Conservation (phyloP, 371 early-diverging fungal species). For the Syncephalastrum monosporum region DNA sequence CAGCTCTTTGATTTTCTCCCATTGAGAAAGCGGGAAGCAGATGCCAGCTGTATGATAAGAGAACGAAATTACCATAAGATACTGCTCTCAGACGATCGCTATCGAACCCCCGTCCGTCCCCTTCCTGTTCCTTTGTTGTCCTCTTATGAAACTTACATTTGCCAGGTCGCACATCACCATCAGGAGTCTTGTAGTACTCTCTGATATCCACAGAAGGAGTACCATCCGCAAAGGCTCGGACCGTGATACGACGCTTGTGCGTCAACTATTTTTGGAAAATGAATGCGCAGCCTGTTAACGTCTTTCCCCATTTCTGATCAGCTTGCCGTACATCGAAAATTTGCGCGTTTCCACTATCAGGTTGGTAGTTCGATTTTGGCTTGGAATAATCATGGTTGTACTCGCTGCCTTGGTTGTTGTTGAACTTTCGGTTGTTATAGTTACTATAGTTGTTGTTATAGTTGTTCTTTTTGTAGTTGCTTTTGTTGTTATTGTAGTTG, state of each 20-base stretch:
- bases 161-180: slow-evolving; percentile 10
- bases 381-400: too few species aligned
- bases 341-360: too few species aligned
- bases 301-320: too few species aligned
- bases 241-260: slow-evolving; percentile 10
- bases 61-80: too few species aligned
- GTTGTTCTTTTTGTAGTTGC: background rate
- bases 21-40: slow-evolving; percentile 24
- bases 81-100: too few species aligned
- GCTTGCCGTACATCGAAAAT: too few species aligned
- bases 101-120: background rate
- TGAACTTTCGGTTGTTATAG: too few species aligned
- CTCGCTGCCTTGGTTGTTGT: too few species aligned
- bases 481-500: background rate
- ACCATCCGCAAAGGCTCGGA: slow-evolving; percentile 11
- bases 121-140: background rate
- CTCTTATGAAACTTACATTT: slow-evolving; percentile 10
- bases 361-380: too few species aligned
- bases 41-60: slow-evolving; percentile 18
- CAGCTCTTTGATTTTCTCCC: slow-evolving; percentile 24
- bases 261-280: slow-evolving; percentile 20
- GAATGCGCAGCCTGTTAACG: too few species aligned
- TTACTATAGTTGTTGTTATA: too few species aligned
- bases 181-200: slow-evolving; percentile 11
- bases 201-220: slow-evolving; percentile 17